phyloP scores from a whole-genome alignment of 2,329 filamentous ascomycete species.

The Thelonectria discophora region DNA sequence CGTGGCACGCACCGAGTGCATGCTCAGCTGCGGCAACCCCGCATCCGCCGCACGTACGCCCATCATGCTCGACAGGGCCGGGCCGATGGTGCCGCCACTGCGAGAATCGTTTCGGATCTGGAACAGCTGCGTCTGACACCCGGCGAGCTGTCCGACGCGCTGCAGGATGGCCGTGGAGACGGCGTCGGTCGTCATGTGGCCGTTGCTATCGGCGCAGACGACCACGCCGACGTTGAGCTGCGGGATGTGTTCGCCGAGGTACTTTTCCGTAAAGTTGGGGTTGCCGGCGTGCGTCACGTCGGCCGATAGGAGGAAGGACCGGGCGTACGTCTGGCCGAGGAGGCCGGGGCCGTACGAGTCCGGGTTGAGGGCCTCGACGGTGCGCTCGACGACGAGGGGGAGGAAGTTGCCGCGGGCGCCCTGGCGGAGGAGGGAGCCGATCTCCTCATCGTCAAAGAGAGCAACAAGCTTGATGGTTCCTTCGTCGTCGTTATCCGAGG shows the following conservation, averaged over 20 bases:
- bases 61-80: constrained; percentile 82
- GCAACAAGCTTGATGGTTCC: constrained; percentile 87
- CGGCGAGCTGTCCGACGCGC: constrained; percentile 78
- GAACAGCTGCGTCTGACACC: constrained; percentile 81
- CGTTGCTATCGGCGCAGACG: constrained; percentile 84
- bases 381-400: constrained; percentile 80
- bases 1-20: constrained; percentile 92
- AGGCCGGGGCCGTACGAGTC: constrained; percentile 65
- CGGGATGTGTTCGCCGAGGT: constrained; percentile 86
- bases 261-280: constrained; percentile 87
- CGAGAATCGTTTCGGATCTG: constrained; percentile 94
- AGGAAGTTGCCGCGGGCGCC: constrained; percentile 92
- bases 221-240: constrained; percentile 88
- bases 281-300: constrained; percentile 96
- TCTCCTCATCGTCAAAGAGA: constrained; percentile 98
- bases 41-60: constrained; percentile 87
- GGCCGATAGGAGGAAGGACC: constrained; percentile 89
- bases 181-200: constrained; percentile 94
- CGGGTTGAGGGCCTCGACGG: constrained; percentile 73
- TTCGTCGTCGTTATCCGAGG: constrained; percentile 63
- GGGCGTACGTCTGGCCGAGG: constrained; percentile 84
- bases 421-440: constrained; percentile 89
- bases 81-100: constrained; percentile 93
- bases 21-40: constrained; percentile 89
- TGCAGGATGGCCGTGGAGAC: constrained; percentile 84